phyloP scores from a whole-genome alignment of 1,284 basidiomycete genomes.

The Papiliotrema fonsecae region DNA sequence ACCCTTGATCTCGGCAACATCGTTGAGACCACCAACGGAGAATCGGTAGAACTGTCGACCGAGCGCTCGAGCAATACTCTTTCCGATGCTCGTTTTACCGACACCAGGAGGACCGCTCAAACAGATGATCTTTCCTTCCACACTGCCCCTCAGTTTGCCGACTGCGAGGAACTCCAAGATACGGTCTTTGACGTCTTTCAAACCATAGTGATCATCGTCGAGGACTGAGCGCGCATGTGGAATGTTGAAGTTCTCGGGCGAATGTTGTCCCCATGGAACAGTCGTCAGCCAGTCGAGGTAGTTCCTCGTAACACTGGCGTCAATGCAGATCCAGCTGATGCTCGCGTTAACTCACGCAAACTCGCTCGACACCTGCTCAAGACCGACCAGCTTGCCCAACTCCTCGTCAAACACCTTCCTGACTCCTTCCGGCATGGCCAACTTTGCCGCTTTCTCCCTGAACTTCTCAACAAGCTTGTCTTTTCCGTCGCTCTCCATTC shows the following conservation, averaged over 20 bases:
- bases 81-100: slow-evolving; percentile 90
- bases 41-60: slow-evolving; percentile 56
- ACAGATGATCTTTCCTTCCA: slow-evolving; percentile 98
- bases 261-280: slow-evolving; percentile 95
- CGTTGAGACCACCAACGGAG: slow-evolving; percentile 92
- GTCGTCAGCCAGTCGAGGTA: slow-evolving; percentile 95
- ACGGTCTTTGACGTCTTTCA: slow-evolving; percentile 92
- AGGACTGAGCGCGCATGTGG: slow-evolving; percentile 76
- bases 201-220: slow-evolving; percentile 94
- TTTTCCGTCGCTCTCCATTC: slow-evolving; percentile 88
- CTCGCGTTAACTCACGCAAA: slow-evolving; percentile 56
- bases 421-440: slow-evolving; percentile 91
- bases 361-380: slow-evolving; percentile 90
- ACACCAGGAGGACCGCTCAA: slow-evolving; percentile 96
- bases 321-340: not conserved
- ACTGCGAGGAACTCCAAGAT: slow-evolving; percentile 98
- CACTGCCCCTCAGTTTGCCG: slow-evolving; percentile 89
- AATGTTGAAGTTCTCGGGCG: slow-evolving; percentile 89
- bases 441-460: slow-evolving; percentile 74
- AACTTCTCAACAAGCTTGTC: slow-evolving; percentile 97
- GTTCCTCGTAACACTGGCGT: slow-evolving; percentile 75
- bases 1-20: slow-evolving; percentile 99
- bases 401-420: slow-evolving; percentile 97
- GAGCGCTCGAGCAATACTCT: slow-evolving; percentile 57
- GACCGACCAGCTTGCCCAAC: slow-evolving; percentile 79